Conservation (phyloP, 2,329 filamentous ascomycete species). For the Escovopsis sp. region DNA sequence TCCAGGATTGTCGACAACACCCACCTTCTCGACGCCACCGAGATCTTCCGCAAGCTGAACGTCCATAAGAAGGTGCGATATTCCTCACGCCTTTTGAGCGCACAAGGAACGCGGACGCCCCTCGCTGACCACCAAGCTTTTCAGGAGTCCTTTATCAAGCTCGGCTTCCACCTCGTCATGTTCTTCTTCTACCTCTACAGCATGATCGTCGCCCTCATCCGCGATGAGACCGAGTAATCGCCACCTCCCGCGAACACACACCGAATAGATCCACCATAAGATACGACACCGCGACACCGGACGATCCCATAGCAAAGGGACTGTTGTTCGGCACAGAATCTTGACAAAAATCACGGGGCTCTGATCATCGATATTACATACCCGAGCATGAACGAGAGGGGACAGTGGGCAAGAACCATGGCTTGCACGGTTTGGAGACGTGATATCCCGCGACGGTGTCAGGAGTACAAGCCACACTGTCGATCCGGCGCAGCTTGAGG, state of each 20-base stretch:
- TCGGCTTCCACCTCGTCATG: constrained; percentile 97
- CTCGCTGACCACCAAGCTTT: constrained; percentile 13
- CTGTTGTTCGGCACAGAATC: too few relatives aligned
- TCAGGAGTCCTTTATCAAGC: constrained; percentile 98
- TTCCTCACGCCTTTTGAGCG: not conserved
- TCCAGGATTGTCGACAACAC: constrained; percentile 88
- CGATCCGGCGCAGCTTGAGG: too few relatives aligned
- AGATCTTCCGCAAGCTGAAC: constrained; percentile 98
- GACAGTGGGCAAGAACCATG: too few relatives aligned
- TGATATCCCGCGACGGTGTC: too few relatives aligned
- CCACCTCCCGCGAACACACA: constrained; percentile 1
- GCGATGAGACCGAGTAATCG: constrained; percentile 73
- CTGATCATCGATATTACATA: too few relatives aligned
- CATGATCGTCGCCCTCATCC: constrained; percentile 95
- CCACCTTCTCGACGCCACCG: constrained; percentile 89
- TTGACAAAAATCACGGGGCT: too few relatives aligned
- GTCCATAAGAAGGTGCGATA: constrained; percentile 83
- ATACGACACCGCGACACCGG: too few relatives aligned
- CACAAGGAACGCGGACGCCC: too few relatives aligned
- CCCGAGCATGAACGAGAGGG: too few relatives aligned
- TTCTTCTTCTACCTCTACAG: constrained; percentile 99
- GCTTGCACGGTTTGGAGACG: too few relatives aligned
- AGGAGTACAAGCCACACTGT: too few relatives aligned
- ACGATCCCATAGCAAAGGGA: too few relatives aligned
- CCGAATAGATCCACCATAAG: constrained; percentile 7